Percentiles rank a stretch among this genome's conserved stretches.
Conservation (phyloP, 2,329 filamentous ascomycete species). For the Cytospora schulzeri region DNA sequence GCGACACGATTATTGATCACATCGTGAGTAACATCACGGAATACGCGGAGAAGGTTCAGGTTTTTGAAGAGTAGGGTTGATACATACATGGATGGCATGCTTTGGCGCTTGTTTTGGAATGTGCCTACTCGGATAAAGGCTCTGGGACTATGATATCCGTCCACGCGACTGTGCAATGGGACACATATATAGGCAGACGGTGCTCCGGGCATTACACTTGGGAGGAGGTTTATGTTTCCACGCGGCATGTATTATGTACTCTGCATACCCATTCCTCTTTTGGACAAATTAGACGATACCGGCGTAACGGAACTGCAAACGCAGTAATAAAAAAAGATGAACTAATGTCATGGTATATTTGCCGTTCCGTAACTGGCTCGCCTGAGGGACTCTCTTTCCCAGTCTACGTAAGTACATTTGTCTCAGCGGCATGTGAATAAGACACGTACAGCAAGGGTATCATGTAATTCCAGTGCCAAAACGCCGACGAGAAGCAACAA, state of each 20-base stretch:
- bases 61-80: slow-evolving; percentile 65
- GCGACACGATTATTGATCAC: slow-evolving; percentile 74
- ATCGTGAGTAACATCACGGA: slow-evolving; percentile 79
- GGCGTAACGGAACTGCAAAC: not conserved
- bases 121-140: not conserved
- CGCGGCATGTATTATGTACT: slow-evolving; percentile 11
- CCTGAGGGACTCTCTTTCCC: not conserved
- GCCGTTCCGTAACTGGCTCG: not conserved
- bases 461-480: slow-evolving; percentile 1
- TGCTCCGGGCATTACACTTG: not conserved
- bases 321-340: not conserved
- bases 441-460: slow-evolving; percentile 19
- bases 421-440: not conserved
- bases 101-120: not conserved
- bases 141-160: slow-evolving; percentile 1
- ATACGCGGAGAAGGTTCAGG: slow-evolving; percentile 81
- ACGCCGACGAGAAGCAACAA: not conserved
- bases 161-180: not conserved
- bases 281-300: slow-evolving; percentile 7
- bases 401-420: not conserved
- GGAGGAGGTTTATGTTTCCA: slow-evolving; percentile 1
- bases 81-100: not conserved
- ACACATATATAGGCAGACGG: not conserved
- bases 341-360: not conserved
- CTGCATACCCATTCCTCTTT: slow-evolving; percentile 21